Conservation (phyloP, 2,329 filamentous ascomycete species). For the Fusarium tuaranense region DNA sequence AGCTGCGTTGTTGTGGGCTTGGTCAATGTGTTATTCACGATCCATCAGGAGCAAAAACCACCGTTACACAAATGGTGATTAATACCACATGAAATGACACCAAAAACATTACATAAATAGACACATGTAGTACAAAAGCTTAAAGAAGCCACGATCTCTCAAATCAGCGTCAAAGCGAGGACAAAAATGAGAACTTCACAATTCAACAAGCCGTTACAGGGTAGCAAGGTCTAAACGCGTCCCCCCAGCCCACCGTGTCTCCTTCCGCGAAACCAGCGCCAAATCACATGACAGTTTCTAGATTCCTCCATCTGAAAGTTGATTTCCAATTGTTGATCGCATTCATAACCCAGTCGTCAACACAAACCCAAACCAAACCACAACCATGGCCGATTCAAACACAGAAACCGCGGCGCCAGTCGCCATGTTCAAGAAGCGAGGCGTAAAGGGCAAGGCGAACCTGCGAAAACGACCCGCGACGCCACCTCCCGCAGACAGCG, state of each 20-base stretch:
- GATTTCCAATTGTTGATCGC: constrained; percentile 32
- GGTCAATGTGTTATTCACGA: no score
- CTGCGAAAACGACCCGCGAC: constrained; percentile 85
- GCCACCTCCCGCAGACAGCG: constrained; percentile 75
- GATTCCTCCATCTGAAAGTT: constrained; percentile 26
- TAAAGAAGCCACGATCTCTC: not conserved
- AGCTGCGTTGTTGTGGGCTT: not conserved
- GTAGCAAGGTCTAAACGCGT: not conserved
- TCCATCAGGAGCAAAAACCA: not conserved
- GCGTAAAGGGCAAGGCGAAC: constrained; percentile 79
- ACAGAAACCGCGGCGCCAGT: constrained; percentile 59
- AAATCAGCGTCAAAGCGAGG: not conserved
- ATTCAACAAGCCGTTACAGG: not conserved
- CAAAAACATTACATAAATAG: not conserved
- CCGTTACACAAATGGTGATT: not conserved
- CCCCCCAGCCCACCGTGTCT: not conserved
- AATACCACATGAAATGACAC: not conserved
- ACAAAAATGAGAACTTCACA: not conserved
- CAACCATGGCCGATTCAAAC: constrained; percentile 35
- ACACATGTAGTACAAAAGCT: not conserved
- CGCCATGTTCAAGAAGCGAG: constrained; percentile 87
- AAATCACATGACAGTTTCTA: constrained; percentile 32
- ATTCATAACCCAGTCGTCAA: not conserved
- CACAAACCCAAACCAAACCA: not conserved
- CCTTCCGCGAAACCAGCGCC: constrained; percentile 15